Evolutionary conservation across 495 filamentous ascomycete species (phyloP).

Genomic region (Aspergillus diversus): DNA sequence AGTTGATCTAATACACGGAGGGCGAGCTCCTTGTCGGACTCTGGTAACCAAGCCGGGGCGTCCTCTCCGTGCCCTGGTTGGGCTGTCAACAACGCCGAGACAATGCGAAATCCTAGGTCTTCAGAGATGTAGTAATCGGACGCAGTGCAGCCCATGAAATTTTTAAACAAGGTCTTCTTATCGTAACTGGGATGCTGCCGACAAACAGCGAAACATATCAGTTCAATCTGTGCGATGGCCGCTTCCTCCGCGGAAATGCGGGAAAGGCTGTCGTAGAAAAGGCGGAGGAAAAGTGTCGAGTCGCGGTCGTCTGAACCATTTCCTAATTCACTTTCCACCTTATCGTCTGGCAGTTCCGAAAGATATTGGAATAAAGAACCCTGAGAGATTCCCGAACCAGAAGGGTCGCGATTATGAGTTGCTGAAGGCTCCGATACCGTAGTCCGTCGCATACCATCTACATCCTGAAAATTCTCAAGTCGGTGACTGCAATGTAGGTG

Average conservation of each 20-base stretch:
- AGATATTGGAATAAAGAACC: conserved; percentile 43
- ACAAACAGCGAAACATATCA: conserved; percentile 42
- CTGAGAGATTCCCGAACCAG: conserved; percentile 18
- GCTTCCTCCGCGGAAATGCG: conserved; percentile 33
- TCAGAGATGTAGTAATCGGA: conserved; percentile 41
- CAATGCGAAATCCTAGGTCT: conserved; percentile 37
- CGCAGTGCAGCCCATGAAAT: conserved; percentile 36
- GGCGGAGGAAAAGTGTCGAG: conserved; percentile 54
- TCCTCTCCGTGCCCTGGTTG: conserved; percentile 16
- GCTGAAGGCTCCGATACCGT: conserved; percentile 12
- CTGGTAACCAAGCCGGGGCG: conserved; percentile 21
- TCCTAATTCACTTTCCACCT: conserved; percentile 44
- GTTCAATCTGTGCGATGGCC: conserved; percentile 35
- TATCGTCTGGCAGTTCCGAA: conserved; percentile 30
- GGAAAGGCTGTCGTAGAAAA: conserved; percentile 44
- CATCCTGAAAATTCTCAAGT: neutral
- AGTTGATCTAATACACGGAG: conserved; percentile 53
- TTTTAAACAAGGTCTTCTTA: conserved; percentile 33
- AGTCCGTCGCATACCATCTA: neutral
- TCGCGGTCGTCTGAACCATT: conserved; percentile 39
- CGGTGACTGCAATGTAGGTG: conserved; percentile 18
- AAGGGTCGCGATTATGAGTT: conserved; percentile 5
- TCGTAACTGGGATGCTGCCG: conserved; percentile 44
- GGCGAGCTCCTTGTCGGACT: conserved; percentile 40
- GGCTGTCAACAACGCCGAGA: conserved; percentile 41